Percentiles rank a stretch among this genome's conserved stretches.
Evolutionary conservation across 2,329 filamentous ascomycete species (phyloP).

Genomic region (Dactylellina haptotyla): DNA sequence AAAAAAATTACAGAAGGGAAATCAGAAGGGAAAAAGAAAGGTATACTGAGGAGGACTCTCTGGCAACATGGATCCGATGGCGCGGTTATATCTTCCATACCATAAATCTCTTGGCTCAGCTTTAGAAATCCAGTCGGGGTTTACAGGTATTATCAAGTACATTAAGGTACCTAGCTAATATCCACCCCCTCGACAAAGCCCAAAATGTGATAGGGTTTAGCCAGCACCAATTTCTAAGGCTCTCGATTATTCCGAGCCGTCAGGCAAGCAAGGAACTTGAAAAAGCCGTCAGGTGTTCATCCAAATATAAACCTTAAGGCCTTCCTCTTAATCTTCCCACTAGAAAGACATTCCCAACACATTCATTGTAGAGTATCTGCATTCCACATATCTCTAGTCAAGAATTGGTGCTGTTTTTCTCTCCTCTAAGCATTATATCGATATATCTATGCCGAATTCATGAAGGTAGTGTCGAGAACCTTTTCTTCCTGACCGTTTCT

Average conservation of each 20-base stretch:
- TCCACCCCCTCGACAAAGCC: slow-evolving; percentile 2
- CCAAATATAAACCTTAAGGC: slow-evolving; percentile 21
- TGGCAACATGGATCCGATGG: too few relatives aligned
- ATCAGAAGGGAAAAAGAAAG: background rate
- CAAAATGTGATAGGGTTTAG: slow-evolving; percentile 20
- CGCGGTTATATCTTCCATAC: slow-evolving; percentile 2
- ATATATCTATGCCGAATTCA: slow-evolving; percentile 10
- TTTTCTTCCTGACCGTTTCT: slow-evolving; percentile 3
- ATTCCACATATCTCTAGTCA: slow-evolving; percentile 12
- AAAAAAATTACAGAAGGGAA: background rate
- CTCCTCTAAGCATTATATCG: background rate
- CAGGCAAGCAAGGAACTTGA: background rate
- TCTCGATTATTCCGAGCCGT: background rate
- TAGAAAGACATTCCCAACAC: slow-evolving; percentile 2
- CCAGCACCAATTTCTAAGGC: slow-evolving; percentile 13
- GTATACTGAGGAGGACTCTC: background rate
- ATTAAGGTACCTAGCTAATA: slow-evolving; percentile 6
- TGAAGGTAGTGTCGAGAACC: background rate
- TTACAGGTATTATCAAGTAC: slow-evolving; percentile 3
- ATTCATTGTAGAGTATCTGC: slow-evolving; percentile 23
- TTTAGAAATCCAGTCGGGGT: background rate
- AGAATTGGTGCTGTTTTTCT: background rate
- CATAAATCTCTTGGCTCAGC: background rate
- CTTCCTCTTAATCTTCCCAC: slow-evolving; percentile 5
- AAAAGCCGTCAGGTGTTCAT: slow-evolving; percentile 4